phyloP scores from a whole-genome alignment of 2,329 filamentous ascomycete genomes.

The Talaromyces sp. region DNA sequence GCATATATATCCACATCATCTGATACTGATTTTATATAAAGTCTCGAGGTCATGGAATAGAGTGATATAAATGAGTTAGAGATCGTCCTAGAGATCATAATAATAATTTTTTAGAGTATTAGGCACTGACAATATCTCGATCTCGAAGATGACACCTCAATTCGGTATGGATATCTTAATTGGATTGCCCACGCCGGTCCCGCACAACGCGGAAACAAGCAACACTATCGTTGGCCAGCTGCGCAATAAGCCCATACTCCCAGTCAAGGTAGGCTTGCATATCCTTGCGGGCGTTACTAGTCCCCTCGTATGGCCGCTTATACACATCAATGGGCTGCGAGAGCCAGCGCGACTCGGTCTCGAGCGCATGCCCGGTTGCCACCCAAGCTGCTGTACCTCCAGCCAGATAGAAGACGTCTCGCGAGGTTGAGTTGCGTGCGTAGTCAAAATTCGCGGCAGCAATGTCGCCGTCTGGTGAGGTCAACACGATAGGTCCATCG shows the following conservation, averaged over 20 bases:
- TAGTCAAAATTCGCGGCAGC: slow-evolving; percentile 2
- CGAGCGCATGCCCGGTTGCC: slow-evolving; percentile 22
- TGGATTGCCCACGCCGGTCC: too few relatives aligned
- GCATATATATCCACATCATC: too few relatives aligned
- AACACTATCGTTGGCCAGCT: too few relatives aligned
- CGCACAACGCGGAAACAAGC: too few relatives aligned
- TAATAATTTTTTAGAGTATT: too few relatives aligned
- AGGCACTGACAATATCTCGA: too few relatives aligned
- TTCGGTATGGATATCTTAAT: too few relatives aligned
- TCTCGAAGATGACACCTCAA: too few relatives aligned
- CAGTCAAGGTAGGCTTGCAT: slow-evolving; percentile 35
- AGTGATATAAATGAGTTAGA: too few relatives aligned
- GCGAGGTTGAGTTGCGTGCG: slow-evolving; percentile 4
- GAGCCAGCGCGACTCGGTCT: slow-evolving; percentile 28
- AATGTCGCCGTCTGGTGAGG: slow-evolving; percentile 13
- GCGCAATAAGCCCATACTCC: slow-evolving; percentile 26
- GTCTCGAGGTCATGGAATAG: too few relatives aligned
- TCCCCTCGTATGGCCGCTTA: slow-evolving; percentile 33
- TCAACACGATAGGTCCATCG: slow-evolving; percentile 26
- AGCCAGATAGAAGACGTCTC: slow-evolving; percentile 22
- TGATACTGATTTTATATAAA: too few relatives aligned
- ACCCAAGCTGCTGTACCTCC: slow-evolving; percentile 30
- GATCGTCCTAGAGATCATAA: too few relatives aligned
- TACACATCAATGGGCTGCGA: slow-evolving; percentile 34
- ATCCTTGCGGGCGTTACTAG: slow-evolving; percentile 27